Percentiles rank a stretch among this genome's conserved stretches.
Conservation (phyloP, 345 rosid genomes). For the Gossypioides kirkii region DNA sequence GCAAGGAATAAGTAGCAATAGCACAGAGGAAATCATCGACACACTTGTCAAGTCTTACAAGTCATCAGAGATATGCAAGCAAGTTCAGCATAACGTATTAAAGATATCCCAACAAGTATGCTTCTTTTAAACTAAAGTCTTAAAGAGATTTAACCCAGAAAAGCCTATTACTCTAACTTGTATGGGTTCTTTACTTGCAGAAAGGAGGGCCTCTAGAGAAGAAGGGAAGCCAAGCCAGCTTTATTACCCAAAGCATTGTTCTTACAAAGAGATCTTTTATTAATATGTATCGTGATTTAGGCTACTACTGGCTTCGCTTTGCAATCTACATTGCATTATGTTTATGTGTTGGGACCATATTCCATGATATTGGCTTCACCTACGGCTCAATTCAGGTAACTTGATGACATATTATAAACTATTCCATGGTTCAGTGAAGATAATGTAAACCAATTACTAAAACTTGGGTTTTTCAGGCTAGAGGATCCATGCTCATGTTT, state of each 20-base stretch:
- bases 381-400: conserved; percentile 55
- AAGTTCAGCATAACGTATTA: conserved; percentile 14
- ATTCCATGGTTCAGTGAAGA: not conserved
- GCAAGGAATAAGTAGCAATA: conserved; percentile 14
- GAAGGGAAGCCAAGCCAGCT: conserved; percentile 38
- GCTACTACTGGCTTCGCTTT: conserved; percentile 62
- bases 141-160: not conserved
- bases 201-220: conserved; percentile 21
- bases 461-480: conserved; percentile 26
- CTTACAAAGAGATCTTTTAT: conserved; percentile 43
- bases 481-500: conserved; percentile 45
- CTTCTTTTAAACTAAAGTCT: not conserved
- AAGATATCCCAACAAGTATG: conserved; percentile 17
- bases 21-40: conserved; percentile 21
- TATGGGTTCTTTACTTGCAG: conserved; percentile 11
- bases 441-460: not conserved
- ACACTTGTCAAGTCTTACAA: conserved; percentile 24
- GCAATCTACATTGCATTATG: conserved; percentile 43
- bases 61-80: conserved; percentile 10
- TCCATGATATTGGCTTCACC: conserved; percentile 30
- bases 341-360: conserved; percentile 48
- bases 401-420: not conserved
- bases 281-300: conserved; percentile 61
- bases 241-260: conserved; percentile 30
- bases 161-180: not conserved